Evolutionary conservation across 345 rosid species (phyloP).

Genomic region (Reutealis trisperma): DNA sequence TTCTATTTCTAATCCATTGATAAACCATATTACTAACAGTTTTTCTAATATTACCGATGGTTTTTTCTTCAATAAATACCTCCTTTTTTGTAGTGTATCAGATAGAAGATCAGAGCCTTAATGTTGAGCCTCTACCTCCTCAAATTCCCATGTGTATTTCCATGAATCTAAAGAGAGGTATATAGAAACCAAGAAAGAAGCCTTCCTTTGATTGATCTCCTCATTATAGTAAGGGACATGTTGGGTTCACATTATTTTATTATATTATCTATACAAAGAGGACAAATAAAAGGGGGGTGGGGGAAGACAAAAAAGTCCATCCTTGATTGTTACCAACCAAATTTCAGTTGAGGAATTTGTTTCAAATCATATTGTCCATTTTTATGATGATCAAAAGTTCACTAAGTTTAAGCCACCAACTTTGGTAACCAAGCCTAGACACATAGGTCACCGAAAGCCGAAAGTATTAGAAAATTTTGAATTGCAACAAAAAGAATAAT

Average conservation of each 20-base stretch:
- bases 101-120: too few relatives aligned
- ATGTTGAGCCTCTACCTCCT: too few relatives aligned
- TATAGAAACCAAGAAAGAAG: background rate
- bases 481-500: too few relatives aligned
- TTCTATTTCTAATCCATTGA: too few relatives aligned
- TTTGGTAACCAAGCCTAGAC: background rate
- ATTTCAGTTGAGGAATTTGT: background rate
- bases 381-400: conserved; percentile 3
- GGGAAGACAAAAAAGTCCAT: conserved; percentile 3
- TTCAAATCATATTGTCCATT: conserved; percentile 6
- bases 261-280: background rate
- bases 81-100: too few relatives aligned
- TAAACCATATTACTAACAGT: too few relatives aligned
- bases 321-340: background rate
- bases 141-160: too few relatives aligned
- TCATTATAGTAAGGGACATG: background rate
- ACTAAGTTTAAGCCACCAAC: background rate
- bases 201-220: background rate
- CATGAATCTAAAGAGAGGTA: too few relatives aligned
- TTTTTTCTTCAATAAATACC: too few relatives aligned
- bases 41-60: too few relatives aligned
- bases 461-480: background rate
- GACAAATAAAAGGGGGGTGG: background rate
- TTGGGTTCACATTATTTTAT: background rate
- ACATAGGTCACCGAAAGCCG: conserved; percentile 11